Conservation (phyloP, 495 filamentous ascomycete species). For the Astrocystis sublimbata region DNA sequence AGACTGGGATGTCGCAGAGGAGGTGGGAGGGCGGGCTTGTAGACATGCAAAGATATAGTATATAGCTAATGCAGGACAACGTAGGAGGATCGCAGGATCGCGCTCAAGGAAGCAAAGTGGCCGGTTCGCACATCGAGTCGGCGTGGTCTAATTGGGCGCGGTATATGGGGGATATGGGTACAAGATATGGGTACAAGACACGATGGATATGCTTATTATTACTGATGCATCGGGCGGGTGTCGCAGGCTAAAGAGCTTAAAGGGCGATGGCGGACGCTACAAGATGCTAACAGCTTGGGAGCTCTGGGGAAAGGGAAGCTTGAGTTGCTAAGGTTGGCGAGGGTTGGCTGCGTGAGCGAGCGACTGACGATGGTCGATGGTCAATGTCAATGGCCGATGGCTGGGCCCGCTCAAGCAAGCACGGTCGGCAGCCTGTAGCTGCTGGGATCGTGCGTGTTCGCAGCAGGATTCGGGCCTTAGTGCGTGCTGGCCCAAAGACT, state of each 20-base stretch:
- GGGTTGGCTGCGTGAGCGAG: too few relatives aligned
- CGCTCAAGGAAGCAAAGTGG: constrained; percentile 24
- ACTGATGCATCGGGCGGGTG: constrained; percentile 7
- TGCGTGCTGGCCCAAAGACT: too few relatives aligned
- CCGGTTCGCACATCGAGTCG: neutral
- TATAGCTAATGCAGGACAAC: constrained; percentile 27
- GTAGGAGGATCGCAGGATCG: constrained; percentile 15
- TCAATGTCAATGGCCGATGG: neutral
- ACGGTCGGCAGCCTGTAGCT: too few relatives aligned
- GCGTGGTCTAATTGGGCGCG: neutral
- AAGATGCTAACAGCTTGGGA: constrained; percentile 1
- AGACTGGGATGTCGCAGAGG: constrained; percentile 21
- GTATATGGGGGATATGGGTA: too few relatives aligned
- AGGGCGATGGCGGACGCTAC: neutral
- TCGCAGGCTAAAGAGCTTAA: too few relatives aligned
- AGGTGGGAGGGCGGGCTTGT: constrained; percentile 26
- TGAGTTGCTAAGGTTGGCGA: too few relatives aligned
- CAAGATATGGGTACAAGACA: neutral
- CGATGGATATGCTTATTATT: neutral
- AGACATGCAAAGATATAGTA: constrained; percentile 38
- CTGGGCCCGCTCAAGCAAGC: neutral
- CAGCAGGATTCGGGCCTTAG: constrained; percentile 12
- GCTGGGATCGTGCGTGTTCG: neutral
- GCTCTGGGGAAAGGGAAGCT: neutral
- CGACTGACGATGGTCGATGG: neutral